Evolutionary conservation across 2,329 filamentous ascomycete genomes (phyloP).

Genomic region (Phoma sp.): DNA sequence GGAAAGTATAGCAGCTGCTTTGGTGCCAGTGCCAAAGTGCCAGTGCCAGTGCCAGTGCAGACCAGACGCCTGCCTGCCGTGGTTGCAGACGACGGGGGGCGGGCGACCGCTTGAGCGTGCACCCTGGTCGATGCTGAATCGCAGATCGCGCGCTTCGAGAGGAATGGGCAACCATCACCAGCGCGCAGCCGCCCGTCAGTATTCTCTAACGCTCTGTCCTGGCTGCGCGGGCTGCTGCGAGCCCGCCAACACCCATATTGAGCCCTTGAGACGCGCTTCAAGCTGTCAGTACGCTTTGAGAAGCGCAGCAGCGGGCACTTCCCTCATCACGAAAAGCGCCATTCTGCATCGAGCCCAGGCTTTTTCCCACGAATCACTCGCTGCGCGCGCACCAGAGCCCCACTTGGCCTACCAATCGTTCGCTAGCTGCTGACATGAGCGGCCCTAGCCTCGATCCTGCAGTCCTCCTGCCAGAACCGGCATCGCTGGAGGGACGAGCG

Average conservation of each 20-base stretch:
- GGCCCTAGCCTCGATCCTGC: conserved; percentile 16
- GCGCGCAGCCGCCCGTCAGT: background rate
- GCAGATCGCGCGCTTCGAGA: conserved; percentile 12
- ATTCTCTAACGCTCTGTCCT: background rate
- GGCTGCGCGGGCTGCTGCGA: background rate
- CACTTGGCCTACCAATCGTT: conserved; percentile 5
- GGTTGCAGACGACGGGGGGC: conserved; percentile 19
- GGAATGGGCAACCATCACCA: conserved; percentile 1
- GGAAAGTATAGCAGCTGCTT: conserved; percentile 38
- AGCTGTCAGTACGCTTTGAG: conserved; percentile 24
- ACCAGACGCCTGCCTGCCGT: conserved; percentile 19
- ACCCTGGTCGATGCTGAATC: conserved; percentile 19
- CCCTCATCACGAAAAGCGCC: conserved; percentile 18
- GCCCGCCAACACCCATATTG: conserved; percentile 2
- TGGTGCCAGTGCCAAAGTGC: conserved; percentile 17
- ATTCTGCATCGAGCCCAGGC: conserved; percentile 11
- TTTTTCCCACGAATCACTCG: conserved; percentile 12
- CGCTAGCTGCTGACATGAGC: conserved; percentile 12
- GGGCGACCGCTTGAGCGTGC: conserved; percentile 15
- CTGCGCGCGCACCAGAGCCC: background rate
- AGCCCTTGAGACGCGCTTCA: conserved; percentile 5
- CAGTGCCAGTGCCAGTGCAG: conserved; percentile 15
- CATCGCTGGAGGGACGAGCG: conserved; percentile 8
- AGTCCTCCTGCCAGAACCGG: conserved; percentile 15
- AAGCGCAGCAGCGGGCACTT: conserved; percentile 20